A percentile compares a stretch with the other conserved stretches of the same genome.
These are phyloP conservation scores for Monosiga brevicollis DNA, from an alignment of 78 protist genomes.

Conservation along the genomic window DNA sequence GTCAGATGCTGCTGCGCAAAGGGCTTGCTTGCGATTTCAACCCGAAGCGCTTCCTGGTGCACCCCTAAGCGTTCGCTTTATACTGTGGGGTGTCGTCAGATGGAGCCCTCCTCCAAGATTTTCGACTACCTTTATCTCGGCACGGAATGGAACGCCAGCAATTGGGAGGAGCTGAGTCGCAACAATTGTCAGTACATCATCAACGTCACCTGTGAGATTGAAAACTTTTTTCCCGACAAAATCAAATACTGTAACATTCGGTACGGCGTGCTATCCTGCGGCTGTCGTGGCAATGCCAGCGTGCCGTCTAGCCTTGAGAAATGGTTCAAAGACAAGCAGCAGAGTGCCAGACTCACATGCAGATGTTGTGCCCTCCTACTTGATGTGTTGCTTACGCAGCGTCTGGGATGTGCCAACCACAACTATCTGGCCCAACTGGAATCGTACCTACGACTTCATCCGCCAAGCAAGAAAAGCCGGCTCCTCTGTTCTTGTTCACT, in stretches of 20 bases:
- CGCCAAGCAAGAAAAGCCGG: not conserved
- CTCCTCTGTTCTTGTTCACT: conserved; percentile 47
- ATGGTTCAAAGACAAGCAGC: too few species aligned
- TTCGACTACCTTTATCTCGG: conserved; percentile 34
- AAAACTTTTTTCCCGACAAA: conserved; percentile 20
- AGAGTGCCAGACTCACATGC: too few species aligned
- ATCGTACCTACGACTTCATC: conserved; percentile 6
- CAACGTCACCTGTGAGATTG: conserved; percentile 28
- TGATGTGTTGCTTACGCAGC: not conserved
- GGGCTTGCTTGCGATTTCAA: too few species aligned
- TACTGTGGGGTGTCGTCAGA: too few species aligned
- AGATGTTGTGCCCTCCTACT: too few species aligned
- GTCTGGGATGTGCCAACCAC: conserved; percentile 11
- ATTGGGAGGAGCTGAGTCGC: conserved; percentile 14
- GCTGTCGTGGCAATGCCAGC: too few species aligned
- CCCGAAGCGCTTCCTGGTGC: too few species aligned
- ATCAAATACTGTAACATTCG: conserved; percentile 11
- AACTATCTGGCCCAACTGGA: not conserved
- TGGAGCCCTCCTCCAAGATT: conserved; percentile 8
- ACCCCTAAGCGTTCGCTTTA: too few species aligned
- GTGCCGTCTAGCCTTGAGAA: too few species aligned
- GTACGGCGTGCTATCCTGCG: too few species aligned
- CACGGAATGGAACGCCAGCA: conserved; percentile 36
- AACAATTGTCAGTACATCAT: conserved; percentile 3
- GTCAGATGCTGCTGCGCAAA: not conserved